Evolutionary conservation across 2,329 filamentous ascomycete genomes (phyloP), one percentile per base, ranked within the genome.

Genomic region (Cyphellophora europaea): DNA sequence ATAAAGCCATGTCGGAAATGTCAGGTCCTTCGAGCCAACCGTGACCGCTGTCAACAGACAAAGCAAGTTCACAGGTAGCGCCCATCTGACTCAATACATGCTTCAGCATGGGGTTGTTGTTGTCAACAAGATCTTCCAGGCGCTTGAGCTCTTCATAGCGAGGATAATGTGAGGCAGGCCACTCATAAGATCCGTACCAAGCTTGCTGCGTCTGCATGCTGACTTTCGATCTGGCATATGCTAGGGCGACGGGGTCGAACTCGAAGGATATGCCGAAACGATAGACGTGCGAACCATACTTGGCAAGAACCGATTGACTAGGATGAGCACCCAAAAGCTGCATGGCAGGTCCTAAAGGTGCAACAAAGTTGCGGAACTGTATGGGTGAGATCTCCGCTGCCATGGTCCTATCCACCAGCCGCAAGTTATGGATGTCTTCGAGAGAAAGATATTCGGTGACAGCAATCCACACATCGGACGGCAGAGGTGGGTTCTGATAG

Each of bases 261-360:
- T 83, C 79, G 41, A 83, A 75, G 15, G 75, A 76, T 51, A 85
- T 71, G 4, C 76, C 79, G 48, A 80, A 82, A 35, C 68, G 69
- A 17, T 62, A 59, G 37, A 84, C 79, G 36, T 74, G 60, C 58
- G 8, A 74, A 74, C 53, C 80, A 78, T 11, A 68, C 66, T 44
- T 73, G 57, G 45, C 80, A 79, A 19, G 80, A 69, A 40, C 71
- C 64, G 50, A 79, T 67, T 46, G 66, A 62, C 21, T 63, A 48
- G 37, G 65, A n/a, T 25, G 60, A 37, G 62, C 3, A 29, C 13
- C 6, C 36, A 33, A 27, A 14, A 18, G 58, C 17, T 59, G 57
- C 21, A 55, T 53, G 43, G 50, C 49, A 25, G 48, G 36, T 42
- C 39, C 70, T 72, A 57, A 82, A 83, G 2, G 75, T 74, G 2